Evolutionary conservation across 1,284 basidiomycete genomes (phyloP), one percentile per base, ranked within the genome.

Genomic region (Schizophyllum amplum): DNA sequence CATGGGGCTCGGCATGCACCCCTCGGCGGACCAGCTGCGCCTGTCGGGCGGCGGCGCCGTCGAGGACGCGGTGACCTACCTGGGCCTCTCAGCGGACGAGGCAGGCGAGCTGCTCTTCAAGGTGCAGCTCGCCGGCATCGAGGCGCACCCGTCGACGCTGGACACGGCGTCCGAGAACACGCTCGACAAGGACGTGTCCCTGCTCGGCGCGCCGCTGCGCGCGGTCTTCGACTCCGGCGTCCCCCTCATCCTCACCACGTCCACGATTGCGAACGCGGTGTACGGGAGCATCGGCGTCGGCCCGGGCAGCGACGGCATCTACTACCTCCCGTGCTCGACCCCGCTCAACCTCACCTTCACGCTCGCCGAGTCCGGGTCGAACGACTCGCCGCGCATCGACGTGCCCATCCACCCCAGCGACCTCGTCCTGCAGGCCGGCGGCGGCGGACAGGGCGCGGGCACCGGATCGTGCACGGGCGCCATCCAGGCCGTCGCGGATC

Each of bases 331-430:
- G 0, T 90, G 87, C 64, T 73, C 70, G 4, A 83, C 77, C 0
- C 86, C 87, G 0, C 73, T 90, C 25, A 88, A 89, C 67, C 73
- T 89, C 62, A 81, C 84, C 0, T 75, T 90, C 58, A 81, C 81
- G 4, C 71, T 88, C 47, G 80, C 83, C 64, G 70, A 74, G 62
- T n/a, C n/a, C n/a, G n/a, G n/a, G n/a, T n/a, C n/a, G n/a, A n/a
- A n/a, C n/a, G n/a, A n/a, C n/a, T n/a, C n/a, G n/a, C n/a, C n/a
- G n/a, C 79, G 73, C 75, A 0, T 69, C 66, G 15, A 69, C 89
- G 62, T 68, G 5, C 82, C 68, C 0, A 80, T 89, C 47, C 5
- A 33, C 27, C 27, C 5, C 6, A 33, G 13, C 27, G 13, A 33
- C 27, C 27, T 33, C 6, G 13, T 13, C 5, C 6, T 13, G 27